These are phyloP conservation scores for Sicyos edulis DNA, from an alignment of 306 rosid species.

Conservation along the genomic window DNA sequence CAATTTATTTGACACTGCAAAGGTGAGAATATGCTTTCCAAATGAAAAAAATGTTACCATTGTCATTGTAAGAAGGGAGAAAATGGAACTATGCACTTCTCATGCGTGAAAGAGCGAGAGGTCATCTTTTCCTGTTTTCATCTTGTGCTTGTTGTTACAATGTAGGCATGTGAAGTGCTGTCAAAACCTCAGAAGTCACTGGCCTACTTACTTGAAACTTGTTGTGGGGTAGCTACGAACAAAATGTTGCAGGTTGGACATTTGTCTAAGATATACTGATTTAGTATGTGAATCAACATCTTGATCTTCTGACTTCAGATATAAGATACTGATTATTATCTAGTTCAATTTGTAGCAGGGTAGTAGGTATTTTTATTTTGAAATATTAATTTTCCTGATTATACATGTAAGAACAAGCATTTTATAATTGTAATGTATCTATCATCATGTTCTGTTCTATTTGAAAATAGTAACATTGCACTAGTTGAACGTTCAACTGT, in stretches of 20 bases:
- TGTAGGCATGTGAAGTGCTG: constrained; percentile 92
- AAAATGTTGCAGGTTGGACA: constrained; percentile 75
- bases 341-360: not conserved
- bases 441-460: not conserved
- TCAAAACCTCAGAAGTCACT: constrained; percentile 87
- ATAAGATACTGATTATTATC: not conserved
- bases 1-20: constrained; percentile 84
- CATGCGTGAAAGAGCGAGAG: not conserved
- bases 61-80: not conserved
- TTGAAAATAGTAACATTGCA: not conserved
- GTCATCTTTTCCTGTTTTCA: not conserved
- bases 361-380: not conserved
- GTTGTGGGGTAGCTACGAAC: constrained; percentile 74
- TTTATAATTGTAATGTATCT: not conserved
- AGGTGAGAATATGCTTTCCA: constrained; percentile 37
- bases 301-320: not conserved
- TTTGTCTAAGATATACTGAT: not conserved
- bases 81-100: not conserved
- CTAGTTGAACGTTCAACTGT: constrained; percentile 12
- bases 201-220: constrained; percentile 84
- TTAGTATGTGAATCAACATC: constrained; percentile 13
- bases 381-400: not conserved
- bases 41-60: not conserved
- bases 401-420: not conserved
- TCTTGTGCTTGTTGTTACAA: constrained; percentile 20